Evolutionary conservation across 768 basidiomycete species (phyloP), one percentile per base, ranked within the genome.

Genomic region (Kwoniella sp.): DNA sequence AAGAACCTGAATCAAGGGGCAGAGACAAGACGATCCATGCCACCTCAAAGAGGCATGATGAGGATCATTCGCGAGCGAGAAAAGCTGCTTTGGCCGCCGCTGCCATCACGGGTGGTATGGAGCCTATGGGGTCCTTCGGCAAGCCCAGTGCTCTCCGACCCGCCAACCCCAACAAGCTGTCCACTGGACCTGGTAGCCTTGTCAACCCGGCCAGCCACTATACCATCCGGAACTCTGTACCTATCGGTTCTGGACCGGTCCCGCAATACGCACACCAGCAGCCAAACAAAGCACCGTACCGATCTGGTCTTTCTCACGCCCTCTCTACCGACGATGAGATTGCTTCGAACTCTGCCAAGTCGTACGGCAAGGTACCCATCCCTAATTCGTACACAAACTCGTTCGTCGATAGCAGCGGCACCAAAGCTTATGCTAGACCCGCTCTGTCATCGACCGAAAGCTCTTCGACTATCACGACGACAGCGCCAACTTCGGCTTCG

Each of bases 101-200:
- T 17, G 72, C 72, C n/a, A 57, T 76, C 30, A 68, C 74, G 9
- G 70, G 69, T 2, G 52, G 55, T 53, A 54, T 76, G 48, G 69
- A 65, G n/a, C 60, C 70, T 1, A 76, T 76, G 72, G 74, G 74
- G 0, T 58, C 64, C 1, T 76, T 76, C 44, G 74, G 74, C 7
- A 54, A 65, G 55, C 59, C 62, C 22, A 30, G 22, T 17, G n/a
- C 29, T 33, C 48, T 13, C 15, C 44, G 48, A 51, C 58, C 47
- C 29, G 24, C 25, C 26, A 25, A 27, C 22, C 26, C 33, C 40
- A 46, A 9, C 25, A 46, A 24, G 44, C 21, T 56, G 37, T 36
- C 22, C 13, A 8, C 50, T 15, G 19, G 8, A 9, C 17, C 58
- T 25, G 22, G 56, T 26, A 26, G 21, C 40, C 26, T 27, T 19